Evolutionary conservation across 371 early-diverging fungal genomes (phyloP), one percentile per base, ranked within the genome.

Genomic region (Zychaea mexicana): DNA sequence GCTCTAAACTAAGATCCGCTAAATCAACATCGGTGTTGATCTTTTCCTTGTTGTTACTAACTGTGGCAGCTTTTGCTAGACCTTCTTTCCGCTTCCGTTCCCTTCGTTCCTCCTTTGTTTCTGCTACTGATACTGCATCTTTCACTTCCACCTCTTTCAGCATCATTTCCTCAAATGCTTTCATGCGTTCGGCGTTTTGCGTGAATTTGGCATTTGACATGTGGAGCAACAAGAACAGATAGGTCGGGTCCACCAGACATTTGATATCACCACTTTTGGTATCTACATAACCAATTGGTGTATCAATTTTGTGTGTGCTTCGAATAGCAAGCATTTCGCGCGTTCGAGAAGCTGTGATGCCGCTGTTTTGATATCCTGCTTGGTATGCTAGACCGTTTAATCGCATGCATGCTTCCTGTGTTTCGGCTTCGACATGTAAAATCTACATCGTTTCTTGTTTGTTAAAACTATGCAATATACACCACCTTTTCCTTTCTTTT

Each of bases 271-370:
- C 65, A 5, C 65, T 65, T 21, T n/a, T n/a, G n/a, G 64, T 57
- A 53, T 79, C 67, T n/a, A 85, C 65, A 49, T 79, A 77, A 10
- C 83, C 88, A 33, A 88, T 82, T 1, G 89, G 89, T 9, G 81
- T 79, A 58, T 87, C 89, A 22, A 88, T 68, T 56, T 87, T 85
- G 55, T 82, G 79, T 13, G 89, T 84, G 49, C 81, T 83, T 9
- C 86, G 76, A 36, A 88, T 84, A 9, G 85, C 85, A 8, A 88
- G 69, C 86, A 88, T 86, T 33, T 85, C 82, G 21, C 89, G 74
- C 42, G 81, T 77, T 12, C 73, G 71, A 0, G 86, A 86, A 32
- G 85, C 80, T 30, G 85, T 76, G 45, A 88, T 82, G 30, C 89
- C 89, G 13, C 85, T 85, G 46, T 88, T 87, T 52, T 86, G 85